phyloP scores from a whole-genome alignment of 2,329 filamentous ascomycete genomes.

The Pseudocercospora pini-densiflorae region DNA sequence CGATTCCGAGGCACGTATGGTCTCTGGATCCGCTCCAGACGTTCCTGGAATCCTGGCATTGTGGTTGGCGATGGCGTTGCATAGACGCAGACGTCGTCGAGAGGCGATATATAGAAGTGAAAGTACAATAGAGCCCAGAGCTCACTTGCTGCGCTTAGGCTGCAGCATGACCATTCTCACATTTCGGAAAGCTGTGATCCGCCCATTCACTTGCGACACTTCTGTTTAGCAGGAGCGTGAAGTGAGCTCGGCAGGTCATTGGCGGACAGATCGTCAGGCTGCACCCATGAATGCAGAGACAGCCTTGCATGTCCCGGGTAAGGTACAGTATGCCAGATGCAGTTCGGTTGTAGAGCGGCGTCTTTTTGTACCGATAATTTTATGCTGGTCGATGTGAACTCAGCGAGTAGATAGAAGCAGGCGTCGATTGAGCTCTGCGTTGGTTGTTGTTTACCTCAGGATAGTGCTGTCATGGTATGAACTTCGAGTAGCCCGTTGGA shows the following conservation, averaged over 20 bases:
- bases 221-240: not conserved
- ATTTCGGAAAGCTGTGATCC: not conserved
- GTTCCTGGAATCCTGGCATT: constrained; percentile 7
- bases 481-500: not conserved
- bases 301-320: not conserved
- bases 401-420: too few species aligned
- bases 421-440: too few species aligned
- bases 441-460: too few species aligned
- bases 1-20: not conserved
- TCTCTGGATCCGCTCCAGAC: not conserved
- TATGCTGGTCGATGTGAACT: too few species aligned
- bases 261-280: not conserved
- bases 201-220: not conserved
- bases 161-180: not conserved
- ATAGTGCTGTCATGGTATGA: too few species aligned
- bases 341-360: not conserved
- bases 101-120: constrained; percentile 1
- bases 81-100: not conserved
- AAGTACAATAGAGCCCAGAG: not conserved
- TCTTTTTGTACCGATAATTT: too few species aligned
- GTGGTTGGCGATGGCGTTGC: not conserved
- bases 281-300: not conserved
- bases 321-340: not conserved
- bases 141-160: constrained; percentile 1
- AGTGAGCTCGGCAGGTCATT: not conserved